A percentile compares a stretch with the other conserved stretches of the same genome.
Conservation (phyloP, 1,284 basidiomycete genomes). For the Filobasidium uniguttulatum region DNA sequence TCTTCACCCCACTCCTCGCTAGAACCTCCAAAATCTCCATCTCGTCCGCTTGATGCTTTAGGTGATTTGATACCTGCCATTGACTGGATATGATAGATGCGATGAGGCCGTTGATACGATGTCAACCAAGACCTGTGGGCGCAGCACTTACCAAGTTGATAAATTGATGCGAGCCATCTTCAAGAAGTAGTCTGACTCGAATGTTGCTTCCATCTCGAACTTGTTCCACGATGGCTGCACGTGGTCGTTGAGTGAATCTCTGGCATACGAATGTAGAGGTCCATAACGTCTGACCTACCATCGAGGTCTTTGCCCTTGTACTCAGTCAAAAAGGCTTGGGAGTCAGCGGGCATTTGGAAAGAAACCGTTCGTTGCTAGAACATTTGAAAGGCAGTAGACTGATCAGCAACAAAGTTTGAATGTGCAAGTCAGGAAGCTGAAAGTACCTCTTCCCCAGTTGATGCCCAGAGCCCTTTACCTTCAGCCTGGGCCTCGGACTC, state of each 20-base stretch:
- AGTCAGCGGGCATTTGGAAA: constrained; percentile 80
- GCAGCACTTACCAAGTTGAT: constrained; percentile 28
- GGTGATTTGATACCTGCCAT: constrained; percentile 76
- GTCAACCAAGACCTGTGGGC: neutral
- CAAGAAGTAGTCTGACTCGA: constrained; percentile 73
- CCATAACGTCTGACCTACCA: constrained; percentile 42
- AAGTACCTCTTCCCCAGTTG: constrained; percentile 48
- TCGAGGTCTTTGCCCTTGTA: constrained; percentile 83
- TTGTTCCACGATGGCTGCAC: constrained; percentile 73
- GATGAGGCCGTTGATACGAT: too few species aligned
- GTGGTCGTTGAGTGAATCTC: neutral
- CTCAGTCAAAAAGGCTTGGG: constrained; percentile 73
- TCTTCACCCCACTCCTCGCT: constrained; percentile 76
- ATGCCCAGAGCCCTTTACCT: constrained; percentile 67
- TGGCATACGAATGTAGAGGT: neutral
- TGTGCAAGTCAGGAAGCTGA: neutral
- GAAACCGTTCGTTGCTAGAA: constrained; percentile 56
- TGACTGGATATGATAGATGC: constrained; percentile 28
- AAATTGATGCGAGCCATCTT: constrained; percentile 59
- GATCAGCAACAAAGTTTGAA: neutral
- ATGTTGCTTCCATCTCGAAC: constrained; percentile 87
- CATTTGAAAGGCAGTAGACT: neutral
- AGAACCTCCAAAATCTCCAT: constrained; percentile 45
- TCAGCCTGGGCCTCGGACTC: constrained; percentile 66
- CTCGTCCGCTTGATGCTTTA: constrained; percentile 50